A percentile compares a stretch with the other conserved stretches of the same genome.
phyloP scores from a whole-genome alignment of 495 filamentous ascomycete species.

The Penicillium paxilli region DNA sequence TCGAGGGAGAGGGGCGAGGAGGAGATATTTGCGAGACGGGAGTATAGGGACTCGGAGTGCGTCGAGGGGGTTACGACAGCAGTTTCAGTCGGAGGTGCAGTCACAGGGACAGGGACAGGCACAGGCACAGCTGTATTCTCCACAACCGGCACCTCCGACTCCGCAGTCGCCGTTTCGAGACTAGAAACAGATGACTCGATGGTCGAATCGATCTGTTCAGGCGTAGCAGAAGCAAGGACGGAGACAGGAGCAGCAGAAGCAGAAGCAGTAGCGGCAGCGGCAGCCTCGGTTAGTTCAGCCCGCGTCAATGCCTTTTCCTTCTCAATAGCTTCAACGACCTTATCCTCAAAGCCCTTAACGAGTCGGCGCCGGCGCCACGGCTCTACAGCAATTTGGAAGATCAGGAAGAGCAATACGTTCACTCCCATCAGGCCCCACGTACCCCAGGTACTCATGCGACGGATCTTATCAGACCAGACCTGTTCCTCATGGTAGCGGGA shows the following conservation, averaged over 20 bases:
- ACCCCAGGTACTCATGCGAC: constrained; percentile 94
- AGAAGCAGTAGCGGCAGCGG: constrained; percentile 20
- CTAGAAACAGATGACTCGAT: constrained; percentile 5
- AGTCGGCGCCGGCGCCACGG: constrained; percentile 83
- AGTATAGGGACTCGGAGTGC: constrained; percentile 21
- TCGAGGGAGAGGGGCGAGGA: constrained; percentile 27
- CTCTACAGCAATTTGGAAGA: constrained; percentile 90
- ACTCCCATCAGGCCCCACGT: constrained; percentile 98
- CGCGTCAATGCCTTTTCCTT: constrained; percentile 55
- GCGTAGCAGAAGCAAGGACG: neutral
- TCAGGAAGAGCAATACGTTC: constrained; percentile 85
- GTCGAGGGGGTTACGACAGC: constrained; percentile 9
- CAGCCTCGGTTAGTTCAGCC: constrained; percentile 17
- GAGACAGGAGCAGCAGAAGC: constrained; percentile 2
- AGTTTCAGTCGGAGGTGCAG: constrained; percentile 5
- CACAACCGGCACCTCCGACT: neutral
- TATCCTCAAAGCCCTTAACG: constrained; percentile 73
- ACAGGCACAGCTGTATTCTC: neutral
- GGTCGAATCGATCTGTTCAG: constrained; percentile 15
- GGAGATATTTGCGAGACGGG: constrained; percentile 23
- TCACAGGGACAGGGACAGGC: constrained; percentile 6
- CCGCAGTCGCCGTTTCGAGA: constrained; percentile 1
- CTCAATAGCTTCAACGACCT: constrained; percentile 80
- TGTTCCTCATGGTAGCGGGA: constrained; percentile 97
- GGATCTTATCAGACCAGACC: constrained; percentile 98